Base-by-base conservation (phyloP, 2,329 filamentous ascomycete genomes). In the Fusarium lateritium region DNA sequence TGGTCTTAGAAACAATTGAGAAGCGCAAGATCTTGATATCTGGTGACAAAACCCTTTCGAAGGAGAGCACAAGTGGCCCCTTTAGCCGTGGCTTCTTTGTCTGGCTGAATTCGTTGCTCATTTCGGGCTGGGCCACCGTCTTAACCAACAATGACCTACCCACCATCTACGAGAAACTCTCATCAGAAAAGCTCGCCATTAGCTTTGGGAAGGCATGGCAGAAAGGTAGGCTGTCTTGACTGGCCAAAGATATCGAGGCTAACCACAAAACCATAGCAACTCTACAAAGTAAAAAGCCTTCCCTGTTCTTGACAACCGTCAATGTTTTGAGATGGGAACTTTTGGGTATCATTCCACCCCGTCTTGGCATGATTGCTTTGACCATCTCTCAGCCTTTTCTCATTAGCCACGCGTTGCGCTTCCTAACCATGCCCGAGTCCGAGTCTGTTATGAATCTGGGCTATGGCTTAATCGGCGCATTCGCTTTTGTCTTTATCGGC, bases 21-120 rank as follows among this genome's bases (percentile, higher is more conserved):
- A 79, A 79, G 62, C 72, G 76, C 9, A 60, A 39, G 8, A 77
- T 79, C 1, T 50, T 79, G 22, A 65, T 79, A 6, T 76, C 83
- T 7, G 74, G 85, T 5, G 83, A 81, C 46, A 74, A 76, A 2
- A 64, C 72, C 3, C 80, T 79, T 42, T 84, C 86, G 2, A 81
- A 79, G 0, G 87, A 89, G 70, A 82, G 82, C 5, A 87, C 83
- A 3, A 84, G 82, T 21, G 77, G 77, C 0, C 77, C 75, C 0
- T 66, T 79, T 3, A 76, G 60, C 28, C 74, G 76, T 1, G 76
- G 77, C 0, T 74, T 79, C 55, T 79, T 79, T 31, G 59, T 78
- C 22, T 79, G 77, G 77, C 61, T 79, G 15, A 78, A 79, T 36
- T 79, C 80, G 4, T 72, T 89, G 8, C 83, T 89, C 42, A 79